Evolutionary conservation across 495 filamentous ascomycete species (phyloP).

Genomic region (Daldinia vernicosa): DNA sequence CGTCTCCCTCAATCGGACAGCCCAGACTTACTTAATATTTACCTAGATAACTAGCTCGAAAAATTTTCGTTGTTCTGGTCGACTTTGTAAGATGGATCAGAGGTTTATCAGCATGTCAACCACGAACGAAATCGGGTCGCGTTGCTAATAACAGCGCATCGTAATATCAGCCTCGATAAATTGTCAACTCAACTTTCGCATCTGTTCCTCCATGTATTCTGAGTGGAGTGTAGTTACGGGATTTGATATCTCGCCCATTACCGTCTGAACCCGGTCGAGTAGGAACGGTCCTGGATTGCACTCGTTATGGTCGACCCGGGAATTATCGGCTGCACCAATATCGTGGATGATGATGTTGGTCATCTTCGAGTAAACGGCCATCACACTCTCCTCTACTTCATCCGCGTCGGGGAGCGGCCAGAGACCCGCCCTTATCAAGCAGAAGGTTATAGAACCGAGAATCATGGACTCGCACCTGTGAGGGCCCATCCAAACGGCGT

Average conservation of each 20-base stretch:
- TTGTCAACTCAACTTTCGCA: not conserved
- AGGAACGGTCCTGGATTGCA: not conserved
- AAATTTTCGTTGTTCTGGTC: no score
- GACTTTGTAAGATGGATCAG: no score
- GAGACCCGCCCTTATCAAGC: constrained; percentile 16
- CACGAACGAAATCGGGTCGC: not conserved
- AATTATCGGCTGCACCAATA: not conserved
- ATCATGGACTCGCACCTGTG: constrained; percentile 34
- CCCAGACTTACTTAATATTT: not conserved
- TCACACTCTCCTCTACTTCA: constrained; percentile 13
- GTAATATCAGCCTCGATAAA: not conserved
- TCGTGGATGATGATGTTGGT: not conserved
- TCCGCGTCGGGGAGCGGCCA: constrained; percentile 24
- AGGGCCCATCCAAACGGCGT: constrained; percentile 15
- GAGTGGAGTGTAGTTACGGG: not conserved
- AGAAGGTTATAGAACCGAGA: constrained; percentile 29
- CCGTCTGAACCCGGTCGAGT: not conserved
- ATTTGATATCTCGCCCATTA: not conserved
- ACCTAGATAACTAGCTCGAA: no score
- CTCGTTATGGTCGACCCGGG: not conserved
- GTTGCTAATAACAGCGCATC: not conserved
- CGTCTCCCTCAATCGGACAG: not conserved
- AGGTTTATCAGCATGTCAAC: not conserved
- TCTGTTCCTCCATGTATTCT: not conserved
- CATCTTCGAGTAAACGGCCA: not conserved